Conservation (phyloP, 805 yeast species). For the Starmerella vitae region DNA sequence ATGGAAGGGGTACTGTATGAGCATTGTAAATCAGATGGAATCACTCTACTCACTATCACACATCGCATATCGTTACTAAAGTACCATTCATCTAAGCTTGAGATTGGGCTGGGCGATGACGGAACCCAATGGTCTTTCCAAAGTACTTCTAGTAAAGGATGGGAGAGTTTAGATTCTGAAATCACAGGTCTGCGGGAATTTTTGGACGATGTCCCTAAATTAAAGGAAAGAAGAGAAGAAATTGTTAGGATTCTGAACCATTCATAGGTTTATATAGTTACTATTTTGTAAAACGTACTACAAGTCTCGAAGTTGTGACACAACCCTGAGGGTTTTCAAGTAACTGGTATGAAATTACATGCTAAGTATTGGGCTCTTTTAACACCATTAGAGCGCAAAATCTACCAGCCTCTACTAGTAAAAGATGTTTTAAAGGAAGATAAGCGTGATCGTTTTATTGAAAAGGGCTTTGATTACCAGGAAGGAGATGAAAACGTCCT, state of each 20-base stretch:
- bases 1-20: slow-evolving; percentile 80
- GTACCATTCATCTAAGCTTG: slow-evolving; percentile 67
- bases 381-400: slow-evolving; percentile 9
- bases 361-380: slow-evolving; percentile 10
- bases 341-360: slow-evolving; percentile 9
- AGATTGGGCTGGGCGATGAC: slow-evolving; percentile 44
- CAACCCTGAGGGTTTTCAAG: too few species aligned
- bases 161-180: slow-evolving; percentile 59
- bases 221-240: slow-evolving; percentile 48
- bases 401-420: slow-evolving; percentile 10
- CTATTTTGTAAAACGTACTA: too few species aligned
- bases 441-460: slow-evolving; percentile 4
- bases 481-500: slow-evolving; percentile 18
- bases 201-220: slow-evolving; percentile 41
- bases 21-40: slow-evolving; percentile 49
- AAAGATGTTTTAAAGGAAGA: not conserved
- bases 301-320: too few species aligned
- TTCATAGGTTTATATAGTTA: not conserved
- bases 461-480: slow-evolving; percentile 9
- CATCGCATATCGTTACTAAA: slow-evolving; percentile 75
- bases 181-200: slow-evolving; percentile 52
- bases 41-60: slow-evolving; percentile 67
- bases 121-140: slow-evolving; percentile 42
- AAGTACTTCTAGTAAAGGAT: slow-evolving; percentile 51
- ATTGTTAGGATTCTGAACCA: slow-evolving; percentile 30